A percentile compares a stretch with the other conserved stretches of the same genome.
Evolutionary conservation across 768 basidiomycete species (phyloP).

Genomic region (Russula brevipes): DNA sequence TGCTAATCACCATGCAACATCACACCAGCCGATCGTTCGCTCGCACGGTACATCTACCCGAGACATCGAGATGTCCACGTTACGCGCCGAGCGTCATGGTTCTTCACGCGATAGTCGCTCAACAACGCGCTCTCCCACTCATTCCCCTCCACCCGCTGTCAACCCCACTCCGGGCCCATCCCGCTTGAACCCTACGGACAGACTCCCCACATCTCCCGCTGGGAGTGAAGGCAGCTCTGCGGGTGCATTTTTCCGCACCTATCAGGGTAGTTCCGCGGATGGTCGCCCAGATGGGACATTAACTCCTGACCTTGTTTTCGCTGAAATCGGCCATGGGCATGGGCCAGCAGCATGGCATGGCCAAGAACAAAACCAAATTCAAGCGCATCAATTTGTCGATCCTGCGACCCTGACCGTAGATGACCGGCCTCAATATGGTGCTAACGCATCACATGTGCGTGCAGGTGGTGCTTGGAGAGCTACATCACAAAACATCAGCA

Average conservation of each 20-base stretch:
- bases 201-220: constrained; percentile 46
- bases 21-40: constrained; percentile 1
- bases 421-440: constrained; percentile 8
- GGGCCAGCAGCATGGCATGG: constrained; percentile 33
- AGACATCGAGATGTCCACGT: constrained; percentile 36
- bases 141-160: constrained; percentile 27
- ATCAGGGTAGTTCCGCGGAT: constrained; percentile 34
- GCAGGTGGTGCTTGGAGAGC: not conserved
- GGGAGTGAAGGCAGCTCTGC: constrained; percentile 56
- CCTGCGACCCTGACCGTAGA: not conserved
- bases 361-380: constrained; percentile 15
- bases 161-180: constrained; percentile 36
- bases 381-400: constrained; percentile 1
- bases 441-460: not conserved
- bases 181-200: constrained; percentile 44
- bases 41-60: constrained; percentile 33
- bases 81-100: constrained; percentile 22
- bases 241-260: constrained; percentile 55
- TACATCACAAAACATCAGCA: not conserved
- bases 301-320: constrained; percentile 69
- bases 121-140: constrained; percentile 23
- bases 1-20: constrained; percentile 3
- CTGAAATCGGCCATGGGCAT: constrained; percentile 72
- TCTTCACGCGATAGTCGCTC: constrained; percentile 33
- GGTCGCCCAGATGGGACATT: constrained; percentile 44